A percentile compares a stretch with the other conserved stretches of the same genome.
phyloP scores from a whole-genome alignment of 176 grass and related monocot genomes.

The Alloteropsis semialata region DNA sequence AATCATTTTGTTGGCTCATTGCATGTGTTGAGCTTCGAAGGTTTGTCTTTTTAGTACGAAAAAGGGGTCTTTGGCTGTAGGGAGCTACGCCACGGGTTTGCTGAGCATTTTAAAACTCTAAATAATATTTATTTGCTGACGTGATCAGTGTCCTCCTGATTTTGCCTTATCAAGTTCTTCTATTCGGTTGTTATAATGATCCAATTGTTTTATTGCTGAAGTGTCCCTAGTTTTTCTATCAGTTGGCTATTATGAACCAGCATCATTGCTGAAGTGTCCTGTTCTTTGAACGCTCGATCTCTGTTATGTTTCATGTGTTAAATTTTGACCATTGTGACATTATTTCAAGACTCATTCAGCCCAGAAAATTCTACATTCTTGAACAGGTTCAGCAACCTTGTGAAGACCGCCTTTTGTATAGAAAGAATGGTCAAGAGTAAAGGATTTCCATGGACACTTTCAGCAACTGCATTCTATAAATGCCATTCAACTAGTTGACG shows the following conservation, averaged over 20 bases:
- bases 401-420: no score
- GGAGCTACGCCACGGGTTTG: neutral
- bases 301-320: no score
- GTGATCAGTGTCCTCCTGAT: neutral
- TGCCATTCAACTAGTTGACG: neutral
- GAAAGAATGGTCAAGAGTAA: neutral
- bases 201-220: neutral
- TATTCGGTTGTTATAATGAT: neutral
- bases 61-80: neutral
- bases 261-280: no score
- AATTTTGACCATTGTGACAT: no score
- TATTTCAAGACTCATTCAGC: no score
- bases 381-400: neutral
- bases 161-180: neutral
- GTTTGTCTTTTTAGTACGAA: neutral
- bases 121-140: neutral
- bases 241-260: no score
- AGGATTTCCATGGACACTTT: no score
- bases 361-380: neutral
- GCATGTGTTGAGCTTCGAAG: neutral
- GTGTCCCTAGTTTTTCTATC: no score
- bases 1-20: slow-evolving; percentile 22
- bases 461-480: no score
- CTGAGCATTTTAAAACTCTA: slow-evolving; percentile 14
- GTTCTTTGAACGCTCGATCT: no score